Evolutionary conservation across 768 basidiomycete genomes (phyloP).

Genomic region (Kondoa malvinella): DNA sequence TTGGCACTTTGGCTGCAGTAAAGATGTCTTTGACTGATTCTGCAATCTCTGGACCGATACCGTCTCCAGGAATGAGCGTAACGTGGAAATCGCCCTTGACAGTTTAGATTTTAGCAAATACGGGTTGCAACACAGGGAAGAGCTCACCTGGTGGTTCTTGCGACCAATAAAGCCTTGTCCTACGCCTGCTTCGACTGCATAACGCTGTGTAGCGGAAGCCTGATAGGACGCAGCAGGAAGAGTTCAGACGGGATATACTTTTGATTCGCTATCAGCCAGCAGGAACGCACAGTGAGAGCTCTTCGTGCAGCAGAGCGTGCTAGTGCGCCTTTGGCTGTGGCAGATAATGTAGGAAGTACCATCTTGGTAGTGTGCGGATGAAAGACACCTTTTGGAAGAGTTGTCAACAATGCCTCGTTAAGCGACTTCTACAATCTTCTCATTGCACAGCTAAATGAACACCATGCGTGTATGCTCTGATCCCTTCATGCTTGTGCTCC

Average conservation of each 20-base stretch:
- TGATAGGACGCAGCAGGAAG: not conserved
- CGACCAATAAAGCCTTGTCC: not conserved
- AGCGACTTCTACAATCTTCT: no score
- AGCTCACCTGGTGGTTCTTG: not conserved
- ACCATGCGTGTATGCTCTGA: no score
- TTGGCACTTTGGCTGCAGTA: constrained; percentile 74
- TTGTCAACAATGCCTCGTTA: not conserved
- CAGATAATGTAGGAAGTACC: not conserved
- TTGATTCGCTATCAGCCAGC: not conserved
- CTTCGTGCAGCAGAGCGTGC: not conserved
- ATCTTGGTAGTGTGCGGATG: not conserved
- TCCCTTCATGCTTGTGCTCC: no score
- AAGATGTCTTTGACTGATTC: constrained; percentile 91
- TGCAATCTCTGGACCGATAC: constrained; percentile 97
- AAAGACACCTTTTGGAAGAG: not conserved
- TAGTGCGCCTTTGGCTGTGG: not conserved
- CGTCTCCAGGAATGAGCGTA: constrained; percentile 34
- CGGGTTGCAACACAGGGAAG: not conserved
- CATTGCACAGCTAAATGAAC: no score
- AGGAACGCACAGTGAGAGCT: not conserved
- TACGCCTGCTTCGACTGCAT: not conserved
- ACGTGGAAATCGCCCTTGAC: not conserved
- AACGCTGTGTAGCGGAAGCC: not conserved
- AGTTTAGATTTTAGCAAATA: not conserved
- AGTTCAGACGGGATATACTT: not conserved